phyloP scores from a whole-genome alignment of 106 monocot species.

The Cymbidium sinense region DNA sequence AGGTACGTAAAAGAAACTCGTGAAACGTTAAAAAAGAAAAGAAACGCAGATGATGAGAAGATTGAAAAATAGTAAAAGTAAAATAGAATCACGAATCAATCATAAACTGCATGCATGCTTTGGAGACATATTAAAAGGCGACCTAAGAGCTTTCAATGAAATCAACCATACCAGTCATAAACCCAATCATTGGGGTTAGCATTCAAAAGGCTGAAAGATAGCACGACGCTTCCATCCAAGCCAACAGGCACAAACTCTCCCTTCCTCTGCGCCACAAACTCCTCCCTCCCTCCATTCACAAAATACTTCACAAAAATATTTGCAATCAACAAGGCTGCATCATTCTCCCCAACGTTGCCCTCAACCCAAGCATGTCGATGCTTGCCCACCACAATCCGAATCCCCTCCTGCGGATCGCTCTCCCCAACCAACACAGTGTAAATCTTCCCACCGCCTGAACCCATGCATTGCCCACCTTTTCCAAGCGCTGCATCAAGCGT shows the following conservation, averaged over 20 bases:
- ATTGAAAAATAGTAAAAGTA: no score
- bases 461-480: neutral
- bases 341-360: slow-evolving; percentile 33
- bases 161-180: slow-evolving; percentile 71
- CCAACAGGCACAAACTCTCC: slow-evolving; percentile 89
- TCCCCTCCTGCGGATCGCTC: slow-evolving; percentile 8
- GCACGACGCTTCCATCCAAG: slow-evolving; percentile 68
- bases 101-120: neutral
- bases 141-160: neutral
- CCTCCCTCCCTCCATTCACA: slow-evolving; percentile 45
- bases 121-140: neutral
- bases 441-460: slow-evolving; percentile 25
- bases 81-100: neutral
- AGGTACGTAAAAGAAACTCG: neutral
- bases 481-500: slow-evolving; percentile 28
- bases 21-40: no score
- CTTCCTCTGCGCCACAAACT: slow-evolving; percentile 16
- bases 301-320: slow-evolving; percentile 63
- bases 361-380: slow-evolving; percentile 85
- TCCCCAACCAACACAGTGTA: slow-evolving; percentile 59
- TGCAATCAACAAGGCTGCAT: slow-evolving; percentile 24
- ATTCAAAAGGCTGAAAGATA: slow-evolving; percentile 88
- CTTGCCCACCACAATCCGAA: slow-evolving; percentile 71
- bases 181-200: slow-evolving; percentile 80
- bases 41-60: no score